Conservation (phyloP, 345 rosid genomes). For the Acer campestre region DNA sequence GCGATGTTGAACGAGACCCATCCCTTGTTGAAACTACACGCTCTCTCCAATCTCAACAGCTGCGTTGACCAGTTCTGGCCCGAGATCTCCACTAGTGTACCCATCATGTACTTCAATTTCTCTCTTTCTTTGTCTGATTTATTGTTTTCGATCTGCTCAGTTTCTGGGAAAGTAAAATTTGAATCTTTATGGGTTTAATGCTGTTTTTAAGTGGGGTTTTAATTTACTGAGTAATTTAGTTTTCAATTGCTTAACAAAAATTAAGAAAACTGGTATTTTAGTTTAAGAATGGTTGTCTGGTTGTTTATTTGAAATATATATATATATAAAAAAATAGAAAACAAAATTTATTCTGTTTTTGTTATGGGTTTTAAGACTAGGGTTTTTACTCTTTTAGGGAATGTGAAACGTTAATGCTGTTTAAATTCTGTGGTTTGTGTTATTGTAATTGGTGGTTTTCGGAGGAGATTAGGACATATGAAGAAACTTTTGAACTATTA, state of each 20-base stretch:
- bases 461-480: not conserved
- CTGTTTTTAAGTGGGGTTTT: not conserved
- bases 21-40: slow-evolving; percentile 84
- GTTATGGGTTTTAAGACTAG: not conserved
- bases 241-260: not conserved
- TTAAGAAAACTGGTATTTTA: not conserved
- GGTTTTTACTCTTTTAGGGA: not conserved
- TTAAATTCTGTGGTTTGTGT: not conserved
- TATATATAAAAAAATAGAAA: not conserved
- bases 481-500: not conserved
- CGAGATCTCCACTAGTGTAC: slow-evolving; percentile 98
- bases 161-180: slow-evolving; percentile 3
- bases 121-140: slow-evolving; percentile 20
- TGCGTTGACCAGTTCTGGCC: slow-evolving; percentile 96
- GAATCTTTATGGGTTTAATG: not conserved
- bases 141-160: slow-evolving; percentile 21
- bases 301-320: not conserved
- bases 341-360: not conserved
- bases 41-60: slow-evolving; percentile 81
- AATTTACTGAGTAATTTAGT: not conserved
- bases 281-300: not conserved
- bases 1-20: slow-evolving; percentile 96
- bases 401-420: not conserved
- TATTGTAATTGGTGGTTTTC: not conserved
- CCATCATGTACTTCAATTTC: slow-evolving; percentile 62